These are phyloP conservation scores for Citrus australasica DNA, from an alignment of 345 rosid genomes.

Conservation along the genomic window DNA sequence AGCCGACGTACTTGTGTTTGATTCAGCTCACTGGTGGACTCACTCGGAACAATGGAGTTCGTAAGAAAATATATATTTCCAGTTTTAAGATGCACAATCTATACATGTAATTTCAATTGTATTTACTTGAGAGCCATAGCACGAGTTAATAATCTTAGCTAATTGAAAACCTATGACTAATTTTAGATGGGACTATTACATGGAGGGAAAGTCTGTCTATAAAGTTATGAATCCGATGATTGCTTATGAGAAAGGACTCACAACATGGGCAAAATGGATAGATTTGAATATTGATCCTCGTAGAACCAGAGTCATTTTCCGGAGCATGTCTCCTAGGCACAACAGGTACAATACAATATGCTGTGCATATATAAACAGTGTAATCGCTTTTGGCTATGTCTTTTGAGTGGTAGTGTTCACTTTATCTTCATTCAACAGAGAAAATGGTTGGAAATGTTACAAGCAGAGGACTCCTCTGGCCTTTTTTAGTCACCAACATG, in stretches of 20 bases:
- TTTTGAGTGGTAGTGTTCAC: background rate
- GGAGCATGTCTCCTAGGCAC: constrained; percentile 73
- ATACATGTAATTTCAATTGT: background rate
- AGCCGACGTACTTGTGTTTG: constrained; percentile 82
- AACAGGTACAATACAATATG: constrained; percentile 38
- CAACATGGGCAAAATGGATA: constrained; percentile 73
- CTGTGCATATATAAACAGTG: background rate
- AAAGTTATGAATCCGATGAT: constrained; percentile 60
- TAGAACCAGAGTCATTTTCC: constrained; percentile 50
- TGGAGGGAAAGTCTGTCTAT: constrained; percentile 47
- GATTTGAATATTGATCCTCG: constrained; percentile 60
- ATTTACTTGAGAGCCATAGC: background rate
- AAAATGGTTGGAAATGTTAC: constrained; percentile 85
- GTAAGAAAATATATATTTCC: constrained; percentile 30
- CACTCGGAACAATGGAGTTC: constrained; percentile 72
- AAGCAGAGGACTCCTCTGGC: constrained; percentile 71
- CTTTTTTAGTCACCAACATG: constrained; percentile 51
- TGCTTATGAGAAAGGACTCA: constrained; percentile 66
- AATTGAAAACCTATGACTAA: background rate
- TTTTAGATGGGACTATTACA: constrained; percentile 70
- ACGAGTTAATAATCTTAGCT: background rate
- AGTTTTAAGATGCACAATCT: background rate
- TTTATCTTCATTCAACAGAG: constrained; percentile 31
- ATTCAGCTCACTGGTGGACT: constrained; percentile 99
- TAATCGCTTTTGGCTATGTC: background rate